These are phyloP conservation scores for Theileria orientalis DNA, from an alignment of 169 alveolate species.

Conservation along the genomic window DNA sequence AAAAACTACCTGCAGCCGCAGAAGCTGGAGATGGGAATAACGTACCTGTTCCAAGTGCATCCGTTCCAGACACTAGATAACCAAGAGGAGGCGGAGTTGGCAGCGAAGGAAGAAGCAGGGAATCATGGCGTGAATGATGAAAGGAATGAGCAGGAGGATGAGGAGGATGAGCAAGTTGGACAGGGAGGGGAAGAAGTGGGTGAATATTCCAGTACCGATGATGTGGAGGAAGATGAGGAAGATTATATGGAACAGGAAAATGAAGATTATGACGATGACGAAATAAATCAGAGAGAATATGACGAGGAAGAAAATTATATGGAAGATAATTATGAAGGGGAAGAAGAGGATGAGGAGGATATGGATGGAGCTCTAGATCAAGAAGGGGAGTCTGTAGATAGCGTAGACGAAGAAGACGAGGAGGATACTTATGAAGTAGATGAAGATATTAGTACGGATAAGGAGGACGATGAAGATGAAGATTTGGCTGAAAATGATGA, in stretches of 20 bases:
- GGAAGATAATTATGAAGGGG: slow-evolving; percentile 1
- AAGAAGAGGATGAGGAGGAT: neutral
- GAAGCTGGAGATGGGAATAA: slow-evolving; percentile 92
- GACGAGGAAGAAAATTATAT: neutral
- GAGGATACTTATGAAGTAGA: neutral
- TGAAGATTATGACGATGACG: neutral
- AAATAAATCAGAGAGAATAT: neutral
- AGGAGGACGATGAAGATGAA: neutral
- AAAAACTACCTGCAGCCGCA: slow-evolving; percentile 88
- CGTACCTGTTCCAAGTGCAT: slow-evolving; percentile 72
- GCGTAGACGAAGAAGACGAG: neutral
- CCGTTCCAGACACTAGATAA: slow-evolving; percentile 5
- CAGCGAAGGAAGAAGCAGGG: neutral
- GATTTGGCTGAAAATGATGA: neutral
- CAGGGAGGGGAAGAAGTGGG: neutral
- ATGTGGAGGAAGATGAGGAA: slow-evolving; percentile 8
- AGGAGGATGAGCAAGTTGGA: neutral
- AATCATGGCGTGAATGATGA: slow-evolving; percentile 6
- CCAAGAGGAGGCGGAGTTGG: neutral
- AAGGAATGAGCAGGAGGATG: neutral
- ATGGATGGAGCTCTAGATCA: neutral
- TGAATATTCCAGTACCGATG: neutral
- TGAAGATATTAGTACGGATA: neutral
- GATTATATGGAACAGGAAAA: neutral
- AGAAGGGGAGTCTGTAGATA: neutral